A percentile compares a stretch with the other conserved stretches of the same genome.
phyloP scores from a whole-genome alignment of 2,329 filamentous ascomycete genomes.

The Lanzia echinophila region DNA sequence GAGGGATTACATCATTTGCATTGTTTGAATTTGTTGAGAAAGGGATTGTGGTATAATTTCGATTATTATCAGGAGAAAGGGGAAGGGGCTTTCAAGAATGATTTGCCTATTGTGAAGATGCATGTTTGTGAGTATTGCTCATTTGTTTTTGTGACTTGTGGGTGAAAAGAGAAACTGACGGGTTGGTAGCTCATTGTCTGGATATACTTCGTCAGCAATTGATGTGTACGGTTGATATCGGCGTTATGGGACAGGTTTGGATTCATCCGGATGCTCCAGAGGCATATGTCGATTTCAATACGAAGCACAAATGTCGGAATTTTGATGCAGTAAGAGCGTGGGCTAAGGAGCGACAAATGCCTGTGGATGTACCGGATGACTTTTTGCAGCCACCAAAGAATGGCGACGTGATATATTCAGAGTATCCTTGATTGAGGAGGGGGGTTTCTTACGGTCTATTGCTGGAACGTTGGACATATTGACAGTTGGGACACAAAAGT shows the following conservation, averaged over 20 bases:
- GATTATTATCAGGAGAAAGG: slow-evolving; percentile 41
- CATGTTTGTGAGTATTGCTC: slow-evolving; percentile 35
- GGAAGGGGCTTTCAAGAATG: slow-evolving; percentile 42
- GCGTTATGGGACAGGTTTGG: slow-evolving; percentile 48
- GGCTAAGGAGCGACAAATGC: slow-evolving; percentile 42
- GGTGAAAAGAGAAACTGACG: not conserved
- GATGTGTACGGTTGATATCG: slow-evolving; percentile 47
- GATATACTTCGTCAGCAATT: slow-evolving; percentile 48
- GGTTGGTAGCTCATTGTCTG: slow-evolving; percentile 41
- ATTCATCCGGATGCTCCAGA: slow-evolving; percentile 34
- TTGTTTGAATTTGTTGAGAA: slow-evolving; percentile 41
- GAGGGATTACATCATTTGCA: not conserved
- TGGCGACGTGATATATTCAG: slow-evolving; percentile 15
- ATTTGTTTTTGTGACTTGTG: not conserved
- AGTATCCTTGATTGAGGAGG: too few relatives aligned
- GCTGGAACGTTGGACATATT: too few relatives aligned
- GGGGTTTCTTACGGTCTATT: too few relatives aligned
- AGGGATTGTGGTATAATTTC: slow-evolving; percentile 45
- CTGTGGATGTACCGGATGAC: slow-evolving; percentile 18
- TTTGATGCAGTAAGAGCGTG: slow-evolving; percentile 44
- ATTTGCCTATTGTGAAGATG: slow-evolving; percentile 39
- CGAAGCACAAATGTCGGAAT: slow-evolving; percentile 44
- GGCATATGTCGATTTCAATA: slow-evolving; percentile 47
- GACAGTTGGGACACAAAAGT: too few relatives aligned
- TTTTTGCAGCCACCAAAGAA: slow-evolving; percentile 22